Conservation (phyloP, 495 filamentous ascomycete species). For the Aspergillus heteromorphus region DNA sequence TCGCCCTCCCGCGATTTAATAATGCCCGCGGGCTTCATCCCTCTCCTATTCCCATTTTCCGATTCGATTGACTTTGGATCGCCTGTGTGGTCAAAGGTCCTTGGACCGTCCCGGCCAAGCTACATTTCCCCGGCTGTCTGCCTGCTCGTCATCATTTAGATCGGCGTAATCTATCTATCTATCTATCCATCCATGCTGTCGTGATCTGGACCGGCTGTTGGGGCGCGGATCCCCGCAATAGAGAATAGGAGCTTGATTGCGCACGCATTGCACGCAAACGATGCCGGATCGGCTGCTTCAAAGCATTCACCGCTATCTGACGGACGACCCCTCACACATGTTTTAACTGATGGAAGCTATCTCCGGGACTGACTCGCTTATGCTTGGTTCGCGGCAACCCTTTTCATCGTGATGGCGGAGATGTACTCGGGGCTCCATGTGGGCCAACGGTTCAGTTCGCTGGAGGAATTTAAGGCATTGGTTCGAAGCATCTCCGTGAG, state of each 20-base stretch:
- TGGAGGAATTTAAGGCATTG: slow-evolving; percentile 41
- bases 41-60: background rate
- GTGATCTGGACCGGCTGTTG: background rate
- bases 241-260: background rate
- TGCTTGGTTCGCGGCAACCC: slow-evolving; percentile 7
- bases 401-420: slow-evolving; percentile 32
- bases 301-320: slow-evolving; percentile 14
- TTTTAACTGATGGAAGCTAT: slow-evolving; percentile 18
- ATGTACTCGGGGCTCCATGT: slow-evolving; percentile 42
- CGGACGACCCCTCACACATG: background rate
- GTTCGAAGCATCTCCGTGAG: slow-evolving; percentile 43
- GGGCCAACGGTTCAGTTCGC: slow-evolving; percentile 39
- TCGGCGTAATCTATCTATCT: too few species aligned
- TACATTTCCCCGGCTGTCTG: background rate
- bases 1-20: background rate
- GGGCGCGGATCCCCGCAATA: background rate
- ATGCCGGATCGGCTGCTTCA: slow-evolving; percentile 11
- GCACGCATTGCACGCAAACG: slow-evolving; percentile 4
- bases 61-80: background rate
- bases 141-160: too few species aligned
- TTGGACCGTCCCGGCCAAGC: background rate
- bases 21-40: background rate
- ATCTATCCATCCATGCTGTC: background rate
- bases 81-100: background rate
- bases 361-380: slow-evolving; percentile 15